Evolutionary conservation across 2,329 filamentous ascomycete genomes (phyloP).

Genomic region (Raffaelea albimanens): DNA sequence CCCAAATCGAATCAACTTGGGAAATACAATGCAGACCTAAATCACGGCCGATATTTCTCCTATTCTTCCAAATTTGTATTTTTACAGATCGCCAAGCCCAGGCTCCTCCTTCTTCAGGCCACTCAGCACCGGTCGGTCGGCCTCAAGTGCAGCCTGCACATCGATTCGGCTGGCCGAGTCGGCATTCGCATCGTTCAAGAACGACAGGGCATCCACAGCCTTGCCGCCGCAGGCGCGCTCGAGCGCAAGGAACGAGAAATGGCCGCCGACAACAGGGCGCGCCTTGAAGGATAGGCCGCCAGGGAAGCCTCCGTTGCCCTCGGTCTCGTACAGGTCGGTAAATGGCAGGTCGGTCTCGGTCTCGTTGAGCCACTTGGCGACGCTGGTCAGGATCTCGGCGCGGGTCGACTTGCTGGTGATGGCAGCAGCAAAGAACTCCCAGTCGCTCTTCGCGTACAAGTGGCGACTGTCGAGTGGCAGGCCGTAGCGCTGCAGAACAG

Average conservation of each 20-base stretch:
- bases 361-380: conserved; percentile 77
- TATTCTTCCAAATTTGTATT: too few relatives aligned
- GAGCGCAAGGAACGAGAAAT: conserved; percentile 78
- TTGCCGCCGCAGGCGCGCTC: conserved; percentile 68
- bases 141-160: conserved; percentile 11
- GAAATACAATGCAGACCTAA: too few relatives aligned
- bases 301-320: conserved; percentile 66
- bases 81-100: conserved; percentile 9
- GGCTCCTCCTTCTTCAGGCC: neutral
- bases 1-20: too few relatives aligned
- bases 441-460: conserved; percentile 81
- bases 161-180: conserved; percentile 4
- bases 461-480: conserved; percentile 75
- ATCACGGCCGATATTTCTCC: too few relatives aligned
- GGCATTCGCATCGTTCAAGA: conserved; percentile 29
- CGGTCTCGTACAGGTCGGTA: conserved; percentile 75
- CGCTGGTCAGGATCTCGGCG: conserved; percentile 60
- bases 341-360: conserved; percentile 67
- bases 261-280: conserved; percentile 72
- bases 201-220: conserved; percentile 47
- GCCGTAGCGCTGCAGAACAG: conserved; percentile 72
- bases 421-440: conserved; percentile 82
- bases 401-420: conserved; percentile 61
- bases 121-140: conserved; percentile 2
- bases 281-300: conserved; percentile 69